Evolutionary conservation across 2,329 filamentous ascomycete genomes (phyloP), one percentile per base, ranked within the genome.

Genomic region (Diaporthe citriasiana): DNA sequence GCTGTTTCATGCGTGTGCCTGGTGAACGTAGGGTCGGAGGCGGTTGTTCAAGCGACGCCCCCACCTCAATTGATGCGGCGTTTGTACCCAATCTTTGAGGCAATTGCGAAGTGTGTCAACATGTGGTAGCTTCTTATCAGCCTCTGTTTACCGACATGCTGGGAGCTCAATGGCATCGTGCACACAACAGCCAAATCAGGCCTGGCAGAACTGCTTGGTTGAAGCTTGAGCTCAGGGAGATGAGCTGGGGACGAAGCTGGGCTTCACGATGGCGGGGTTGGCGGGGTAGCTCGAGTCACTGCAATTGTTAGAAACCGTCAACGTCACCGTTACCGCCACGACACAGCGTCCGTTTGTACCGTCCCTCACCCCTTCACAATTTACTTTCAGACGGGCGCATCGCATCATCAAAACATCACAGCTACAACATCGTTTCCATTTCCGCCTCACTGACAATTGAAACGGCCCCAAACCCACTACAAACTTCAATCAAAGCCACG

Each of bases 201-300:
- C 7, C 17, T 8, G 27, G 47, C 30, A 45, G 25, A 10, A 12
- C 60, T 50, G 40, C 3, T 4, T 35, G 40, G 7, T 4, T 35
- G 42, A 51, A 66, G 45, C 63, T 51, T n/a, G 30, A 51, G 30
- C 63, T 25, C 13, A 5, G 8, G 19, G 1, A 10, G 12, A 50
- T 9, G 17, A 33, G n/a, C n/a, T n/a, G n/a, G n/a, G 27, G 42
- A 25, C 30, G 42, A 4, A 22, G 17, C 57, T 45, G 13, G 40
- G 17, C 40, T 66, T 68, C 47, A 53, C 47, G 47, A 53, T 53
- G n/a, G 63, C 47, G 63, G 63, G 63, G 63, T 68, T 66, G 63
- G 63, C 45, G 63, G 63, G 63, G 63, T 68, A 68, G 45, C 63
- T 68, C 22, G 6, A 50, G 10, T 50, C 10, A n/a, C n/a, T n/a